These are phyloP conservation scores for Coniophora puteana DNA, from an alignment of 1,284 basidiomycete genomes.

Conservation along the genomic window DNA sequence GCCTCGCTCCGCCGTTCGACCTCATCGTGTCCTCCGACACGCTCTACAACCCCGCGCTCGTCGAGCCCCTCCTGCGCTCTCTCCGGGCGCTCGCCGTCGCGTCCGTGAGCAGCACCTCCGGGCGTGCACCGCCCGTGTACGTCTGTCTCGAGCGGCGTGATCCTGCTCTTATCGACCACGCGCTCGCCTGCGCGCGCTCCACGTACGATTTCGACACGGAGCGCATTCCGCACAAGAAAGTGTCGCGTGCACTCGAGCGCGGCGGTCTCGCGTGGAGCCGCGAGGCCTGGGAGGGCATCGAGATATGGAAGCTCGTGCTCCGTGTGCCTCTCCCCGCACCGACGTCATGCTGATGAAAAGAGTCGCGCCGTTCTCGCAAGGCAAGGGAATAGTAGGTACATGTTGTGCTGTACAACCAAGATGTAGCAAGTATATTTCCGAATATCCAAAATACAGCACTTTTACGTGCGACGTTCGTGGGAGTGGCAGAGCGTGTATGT, in stretches of 20 bases:
- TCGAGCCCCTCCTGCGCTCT: slow-evolving; percentile 70
- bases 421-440: too few species aligned
- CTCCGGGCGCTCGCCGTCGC: slow-evolving; percentile 47
- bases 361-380: too few species aligned
- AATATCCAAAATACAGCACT: too few species aligned
- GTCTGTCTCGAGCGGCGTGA: slow-evolving; percentile 80
- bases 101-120: slow-evolving; percentile 11
- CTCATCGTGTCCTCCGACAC: slow-evolving; percentile 86
- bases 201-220: slow-evolving; percentile 55
- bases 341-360: too few species aligned
- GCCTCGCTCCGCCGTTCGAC: slow-evolving; percentile 60
- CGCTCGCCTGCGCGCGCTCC: slow-evolving; percentile 38
- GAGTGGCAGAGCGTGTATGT: too few species aligned
- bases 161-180: slow-evolving; percentile 55
- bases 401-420: too few species aligned
- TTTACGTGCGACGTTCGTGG: too few species aligned
- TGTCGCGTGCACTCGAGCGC: slow-evolving; percentile 61
- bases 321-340: too few species aligned
- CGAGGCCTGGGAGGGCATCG: slow-evolving; percentile 73
- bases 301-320: slow-evolving; percentile 62
- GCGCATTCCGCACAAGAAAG: slow-evolving; percentile 55
- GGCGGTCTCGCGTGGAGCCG: slow-evolving; percentile 55
- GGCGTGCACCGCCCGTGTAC: slow-evolving; percentile 48
- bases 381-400: too few species aligned
- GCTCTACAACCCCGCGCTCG: slow-evolving; percentile 64